A percentile compares a stretch with the other conserved stretches of the same genome.
Evolutionary conservation across 2,329 filamentous ascomycete genomes (phyloP).

Genomic region (Trichoderma arundinaceum): DNA sequence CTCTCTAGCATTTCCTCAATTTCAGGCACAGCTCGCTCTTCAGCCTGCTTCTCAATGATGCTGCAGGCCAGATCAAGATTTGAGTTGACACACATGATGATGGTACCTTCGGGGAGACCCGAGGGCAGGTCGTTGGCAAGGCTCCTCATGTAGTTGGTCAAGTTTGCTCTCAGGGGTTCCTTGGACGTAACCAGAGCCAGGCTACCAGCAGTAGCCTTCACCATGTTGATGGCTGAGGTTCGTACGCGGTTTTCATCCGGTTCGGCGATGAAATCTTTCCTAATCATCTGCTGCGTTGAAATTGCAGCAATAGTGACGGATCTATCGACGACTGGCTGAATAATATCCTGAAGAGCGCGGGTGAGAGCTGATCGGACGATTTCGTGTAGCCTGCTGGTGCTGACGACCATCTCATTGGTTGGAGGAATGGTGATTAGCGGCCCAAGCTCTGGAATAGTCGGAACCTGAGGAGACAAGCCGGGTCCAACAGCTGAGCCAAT

Average conservation of each 20-base stretch:
- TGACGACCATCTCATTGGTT: conserved; percentile 78
- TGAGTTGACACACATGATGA: conserved; percentile 98
- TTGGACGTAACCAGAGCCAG: conserved; percentile 97
- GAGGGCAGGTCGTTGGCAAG: conserved; percentile 73
- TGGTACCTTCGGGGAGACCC: conserved; percentile 88
- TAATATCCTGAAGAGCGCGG: conserved; percentile 92
- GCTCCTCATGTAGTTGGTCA: conserved; percentile 91
- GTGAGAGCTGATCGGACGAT: conserved; percentile 88
- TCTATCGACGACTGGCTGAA: conserved; percentile 94
- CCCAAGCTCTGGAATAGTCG: conserved; percentile 82
- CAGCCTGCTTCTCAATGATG: conserved; percentile 93
- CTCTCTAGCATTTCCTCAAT: conserved; percentile 91
- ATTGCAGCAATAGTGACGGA: conserved; percentile 98
- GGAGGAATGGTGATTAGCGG: conserved; percentile 81
- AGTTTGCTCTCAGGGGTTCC: conserved; percentile 93
- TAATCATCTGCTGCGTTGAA: conserved; percentile 91
- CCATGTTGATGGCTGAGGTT: conserved; percentile 88
- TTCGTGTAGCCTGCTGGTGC: conserved; percentile 68
- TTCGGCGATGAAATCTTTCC: conserved; percentile 95
- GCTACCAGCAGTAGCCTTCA: conserved; percentile 91
- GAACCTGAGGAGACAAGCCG: conserved; percentile 78
- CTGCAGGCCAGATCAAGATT: conserved; percentile 93
- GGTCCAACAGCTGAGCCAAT: conserved; percentile 71
- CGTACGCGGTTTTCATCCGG: conserved; percentile 86
- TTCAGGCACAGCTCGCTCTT: conserved; percentile 89